Conservation (phyloP, 306 rosid species). For the Betula pendula region DNA sequence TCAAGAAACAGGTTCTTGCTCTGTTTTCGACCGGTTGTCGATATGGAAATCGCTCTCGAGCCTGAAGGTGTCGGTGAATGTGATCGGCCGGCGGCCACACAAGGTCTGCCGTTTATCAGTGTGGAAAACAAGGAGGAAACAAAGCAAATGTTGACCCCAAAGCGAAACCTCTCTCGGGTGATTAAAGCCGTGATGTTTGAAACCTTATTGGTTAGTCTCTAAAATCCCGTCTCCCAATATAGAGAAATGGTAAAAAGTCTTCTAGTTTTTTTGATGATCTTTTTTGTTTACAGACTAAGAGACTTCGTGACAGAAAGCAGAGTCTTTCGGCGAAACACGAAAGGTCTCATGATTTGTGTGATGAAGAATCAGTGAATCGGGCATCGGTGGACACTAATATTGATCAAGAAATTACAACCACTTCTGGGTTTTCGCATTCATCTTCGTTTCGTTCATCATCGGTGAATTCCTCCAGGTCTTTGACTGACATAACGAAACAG, state of each 20-base stretch:
- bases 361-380: constrained; percentile 11
- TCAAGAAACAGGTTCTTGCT: constrained; percentile 60
- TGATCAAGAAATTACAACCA: constrained; percentile 6
- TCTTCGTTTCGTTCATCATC: constrained; percentile 24
- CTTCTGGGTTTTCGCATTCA: constrained; percentile 11
- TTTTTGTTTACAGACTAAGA: constrained; percentile 37
- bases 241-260: background rate
- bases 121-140: constrained; percentile 16
- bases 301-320: constrained; percentile 32
- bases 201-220: constrained; percentile 48
- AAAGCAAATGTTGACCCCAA: constrained; percentile 25
- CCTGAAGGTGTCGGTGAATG: constrained; percentile 16
- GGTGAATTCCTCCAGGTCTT: constrained; percentile 7
- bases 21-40: constrained; percentile 68
- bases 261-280: background rate
- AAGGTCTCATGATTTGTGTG: constrained; percentile 16
- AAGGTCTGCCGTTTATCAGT: constrained; percentile 26
- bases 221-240: background rate
- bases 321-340: constrained; percentile 21
- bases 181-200: constrained; percentile 51
- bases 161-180: constrained; percentile 39
- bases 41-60: constrained; percentile 47
- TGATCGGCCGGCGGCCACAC: constrained; percentile 27
- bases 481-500: constrained; percentile 6
- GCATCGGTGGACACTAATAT: background rate